Evolutionary conservation across 176 grass and related monocot genomes (phyloP), one percentile per base, ranked within the genome.

Genomic region (Bolboschoenus planiculmis): DNA sequence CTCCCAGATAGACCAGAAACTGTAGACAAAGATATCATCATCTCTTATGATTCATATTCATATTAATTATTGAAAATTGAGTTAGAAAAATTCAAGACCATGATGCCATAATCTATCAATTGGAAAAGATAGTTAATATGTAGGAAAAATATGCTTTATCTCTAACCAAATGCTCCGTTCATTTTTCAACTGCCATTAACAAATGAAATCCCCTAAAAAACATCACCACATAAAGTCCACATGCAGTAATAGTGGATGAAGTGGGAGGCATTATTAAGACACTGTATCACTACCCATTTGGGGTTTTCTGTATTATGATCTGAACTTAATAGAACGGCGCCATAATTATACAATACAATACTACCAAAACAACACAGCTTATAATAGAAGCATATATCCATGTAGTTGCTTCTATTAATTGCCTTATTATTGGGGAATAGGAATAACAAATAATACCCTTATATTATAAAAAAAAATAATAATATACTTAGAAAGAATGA

Each of bases 1-100:
- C 84, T 90, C 75, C 96, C 89, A 79, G 96, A 93, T 56, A 98
- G 87, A 59, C 96, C 96, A 39, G 96, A 98, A 81, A 93, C 96
- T 95, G 84, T 53, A 89, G 73, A 55, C 3, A 35, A 31, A 30
- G 43, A 78, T 16, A 50, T 83, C 33, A 82, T 34, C 42, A 64
- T 51, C 18, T 53, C 50, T 53, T 63, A 23, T 58, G 23, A 34
- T 73, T 4, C 1, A 14, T 20, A 82, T 30, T 2, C 1, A 10
- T 20, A 82, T 30, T 2, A 1, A 10, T n/a, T 83, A 67, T 39
- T 81, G 4, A 1, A 54, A 47, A n/a, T 78, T 50, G 15, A 66
- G 57, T 65, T 44, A 51, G 10, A 73, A n/a, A 39, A 26, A 76
- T 31, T 76, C 14, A 51, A 76, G 72, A 48, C 14, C 71, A 48